Evolutionary conservation across 331 rosid species (phyloP).

Genomic region (Cucumis variabilis): DNA sequence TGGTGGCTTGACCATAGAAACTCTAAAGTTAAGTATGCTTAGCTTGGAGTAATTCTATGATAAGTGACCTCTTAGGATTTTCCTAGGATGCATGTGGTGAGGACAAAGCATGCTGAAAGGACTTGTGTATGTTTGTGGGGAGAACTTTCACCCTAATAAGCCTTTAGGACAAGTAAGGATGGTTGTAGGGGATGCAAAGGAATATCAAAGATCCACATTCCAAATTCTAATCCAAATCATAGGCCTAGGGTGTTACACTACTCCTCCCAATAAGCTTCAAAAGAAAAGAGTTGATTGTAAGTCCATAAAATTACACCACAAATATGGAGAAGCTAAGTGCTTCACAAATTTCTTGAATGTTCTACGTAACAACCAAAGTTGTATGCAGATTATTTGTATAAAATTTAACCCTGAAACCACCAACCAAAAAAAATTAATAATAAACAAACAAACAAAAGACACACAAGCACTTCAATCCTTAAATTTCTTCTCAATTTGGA

Average conservation of each 20-base stretch:
- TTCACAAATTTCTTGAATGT: not conserved
- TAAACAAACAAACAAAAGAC: not conserved
- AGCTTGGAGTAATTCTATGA: too few species aligned
- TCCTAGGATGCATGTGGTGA: too few species aligned
- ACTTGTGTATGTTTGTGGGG: too few species aligned
- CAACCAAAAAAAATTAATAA: not conserved
- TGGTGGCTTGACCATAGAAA: too few species aligned
- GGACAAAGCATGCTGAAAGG: too few species aligned
- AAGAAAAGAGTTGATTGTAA: slow-evolving; percentile 11
- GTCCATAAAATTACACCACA: slow-evolving; percentile 4
- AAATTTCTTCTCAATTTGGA: not conserved
- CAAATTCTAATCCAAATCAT: too few species aligned
- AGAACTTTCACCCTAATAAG: too few species aligned
- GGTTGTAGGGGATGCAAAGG: too few species aligned
- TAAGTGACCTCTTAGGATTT: too few species aligned
- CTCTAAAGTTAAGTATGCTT: too few species aligned
- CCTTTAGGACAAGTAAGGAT: too few species aligned
- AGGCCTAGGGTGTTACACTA: slow-evolving; percentile 38
- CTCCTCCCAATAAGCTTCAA: slow-evolving; percentile 92
- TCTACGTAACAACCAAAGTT: not conserved
- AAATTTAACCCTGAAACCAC: not conserved
- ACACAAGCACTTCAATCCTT: not conserved
- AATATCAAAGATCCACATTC: too few species aligned
- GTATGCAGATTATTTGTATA: not conserved
- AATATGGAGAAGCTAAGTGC: not conserved